Percentiles rank a stretch among this genome's conserved stretches.
phyloP scores from a whole-genome alignment of 495 filamentous ascomycete species.

The Xylaria telfairii region DNA sequence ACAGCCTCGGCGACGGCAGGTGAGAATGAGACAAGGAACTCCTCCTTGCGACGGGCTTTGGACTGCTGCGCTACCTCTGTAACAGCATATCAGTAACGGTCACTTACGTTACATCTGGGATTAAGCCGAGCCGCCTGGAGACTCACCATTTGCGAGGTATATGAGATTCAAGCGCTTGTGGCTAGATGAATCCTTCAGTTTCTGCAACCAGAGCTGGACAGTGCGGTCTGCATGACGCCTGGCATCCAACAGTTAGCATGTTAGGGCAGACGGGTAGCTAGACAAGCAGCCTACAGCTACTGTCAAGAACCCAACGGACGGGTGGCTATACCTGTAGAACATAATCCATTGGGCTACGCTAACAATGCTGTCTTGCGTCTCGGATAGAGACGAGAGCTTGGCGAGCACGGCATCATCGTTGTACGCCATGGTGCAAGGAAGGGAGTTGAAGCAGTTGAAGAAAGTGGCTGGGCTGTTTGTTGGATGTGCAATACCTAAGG shows the following conservation, averaged over 20 bases:
- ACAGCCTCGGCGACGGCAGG: slow-evolving; percentile 89
- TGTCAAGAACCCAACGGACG: not conserved
- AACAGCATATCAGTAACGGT: slow-evolving; percentile 34
- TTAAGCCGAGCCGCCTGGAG: not conserved
- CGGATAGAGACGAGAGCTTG: slow-evolving; percentile 93
- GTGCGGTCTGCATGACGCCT: slow-evolving; percentile 91
- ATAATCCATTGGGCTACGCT: slow-evolving; percentile 98
- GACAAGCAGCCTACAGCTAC: not conserved
- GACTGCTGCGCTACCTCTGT: slow-evolving; percentile 95
- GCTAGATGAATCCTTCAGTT: slow-evolving; percentile 81
- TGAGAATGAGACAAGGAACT: slow-evolving; percentile 89
- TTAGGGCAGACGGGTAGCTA: not conserved
- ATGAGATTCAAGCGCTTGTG: slow-evolving; percentile 88
- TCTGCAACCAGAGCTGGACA: slow-evolving; percentile 85
- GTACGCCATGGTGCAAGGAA: slow-evolving; percentile 74
- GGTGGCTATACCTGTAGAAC: slow-evolving; percentile 83
- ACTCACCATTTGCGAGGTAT: slow-evolving; percentile 91
- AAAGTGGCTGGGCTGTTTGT: not conserved
- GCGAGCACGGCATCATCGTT: slow-evolving; percentile 91
- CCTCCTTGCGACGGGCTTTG: slow-evolving; percentile 85
- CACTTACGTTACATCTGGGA: not conserved
- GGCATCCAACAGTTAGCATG: slow-evolving; percentile 18
- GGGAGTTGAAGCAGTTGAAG: not conserved
- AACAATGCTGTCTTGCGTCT: slow-evolving; percentile 94
- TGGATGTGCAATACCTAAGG: not conserved